A percentile compares a stretch with the other conserved stretches of the same genome.
These are phyloP conservation scores for Gigaspora rosea DNA, from an alignment of 192 early-diverging fungal genomes.

Conservation along the genomic window DNA sequence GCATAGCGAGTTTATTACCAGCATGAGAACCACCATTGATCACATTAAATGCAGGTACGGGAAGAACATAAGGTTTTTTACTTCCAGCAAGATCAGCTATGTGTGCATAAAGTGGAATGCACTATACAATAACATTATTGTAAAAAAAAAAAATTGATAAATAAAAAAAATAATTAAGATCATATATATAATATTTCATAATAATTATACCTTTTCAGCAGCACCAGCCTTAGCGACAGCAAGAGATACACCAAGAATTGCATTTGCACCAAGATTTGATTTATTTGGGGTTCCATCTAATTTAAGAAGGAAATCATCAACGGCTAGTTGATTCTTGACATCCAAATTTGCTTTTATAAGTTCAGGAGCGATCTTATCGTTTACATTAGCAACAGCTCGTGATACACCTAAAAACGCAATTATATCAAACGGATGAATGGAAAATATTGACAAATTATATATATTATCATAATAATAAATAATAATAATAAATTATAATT, in stretches of 20 bases:
- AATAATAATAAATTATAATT: not conserved
- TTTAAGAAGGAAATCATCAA: slow-evolving; percentile 90
- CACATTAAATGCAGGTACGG: slow-evolving; percentile 97
- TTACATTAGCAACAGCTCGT: slow-evolving; percentile 91
- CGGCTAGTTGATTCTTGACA: slow-evolving; percentile 82
- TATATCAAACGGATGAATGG: too few species aligned
- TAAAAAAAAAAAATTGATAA: not conserved
- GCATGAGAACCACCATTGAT: slow-evolving; percentile 99
- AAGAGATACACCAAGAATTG: slow-evolving; percentile 97
- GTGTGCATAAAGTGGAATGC: slow-evolving; percentile 93
- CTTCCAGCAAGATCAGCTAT: slow-evolving; percentile 86
- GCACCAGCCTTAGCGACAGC: slow-evolving; percentile 96
- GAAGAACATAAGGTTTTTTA: slow-evolving; percentile 87
- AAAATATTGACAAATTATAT: not conserved
- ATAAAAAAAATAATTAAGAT: not conserved
- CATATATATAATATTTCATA: not conserved
- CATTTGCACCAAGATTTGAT: slow-evolving; percentile 95
- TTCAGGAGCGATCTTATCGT: slow-evolving; percentile 82
- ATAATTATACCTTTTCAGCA: slow-evolving; percentile 62
- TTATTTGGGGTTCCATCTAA: slow-evolving; percentile 98
- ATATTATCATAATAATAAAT: too few species aligned
- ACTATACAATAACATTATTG: slow-evolving; percentile 33
- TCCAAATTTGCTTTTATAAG: slow-evolving; percentile 79
- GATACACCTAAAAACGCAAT: slow-evolving; percentile 65
- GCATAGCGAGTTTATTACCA: slow-evolving; percentile 99